Evolutionary conservation across 1,284 basidiomycete species (phyloP).

Genomic region (Thelephora terrestris): DNA sequence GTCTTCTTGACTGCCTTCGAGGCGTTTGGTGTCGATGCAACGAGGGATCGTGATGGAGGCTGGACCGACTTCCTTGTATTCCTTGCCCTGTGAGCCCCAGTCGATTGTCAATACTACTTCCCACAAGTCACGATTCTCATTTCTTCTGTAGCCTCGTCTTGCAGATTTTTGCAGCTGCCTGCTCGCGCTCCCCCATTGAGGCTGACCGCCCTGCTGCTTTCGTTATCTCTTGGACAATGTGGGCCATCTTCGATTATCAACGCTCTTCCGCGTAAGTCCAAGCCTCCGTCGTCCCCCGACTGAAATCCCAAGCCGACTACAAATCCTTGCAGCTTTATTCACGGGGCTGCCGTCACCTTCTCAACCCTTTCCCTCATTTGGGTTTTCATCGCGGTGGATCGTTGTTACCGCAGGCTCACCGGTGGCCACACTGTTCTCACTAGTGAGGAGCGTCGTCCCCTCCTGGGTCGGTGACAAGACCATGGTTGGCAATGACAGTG

Average conservation of each 20-base stretch:
- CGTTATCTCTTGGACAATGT: conserved; percentile 76
- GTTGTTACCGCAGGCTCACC: conserved; percentile 33
- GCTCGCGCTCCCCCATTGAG: conserved; percentile 82
- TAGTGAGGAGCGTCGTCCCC: conserved; percentile 82
- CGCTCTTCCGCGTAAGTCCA: conserved; percentile 21
- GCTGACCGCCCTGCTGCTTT: conserved; percentile 87
- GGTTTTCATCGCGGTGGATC: conserved; percentile 65
- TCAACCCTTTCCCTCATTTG: conserved; percentile 79
- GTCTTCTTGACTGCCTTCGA: conserved; percentile 85
- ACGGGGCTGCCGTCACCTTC: conserved; percentile 84
- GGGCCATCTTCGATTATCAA: conserved; percentile 77
- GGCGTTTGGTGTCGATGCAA: conserved; percentile 79
- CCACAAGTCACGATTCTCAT: background rate
- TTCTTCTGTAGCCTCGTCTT: conserved; percentile 71
- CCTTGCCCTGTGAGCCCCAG: conserved; percentile 55
- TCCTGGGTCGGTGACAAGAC: conserved; percentile 40
- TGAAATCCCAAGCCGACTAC: background rate
- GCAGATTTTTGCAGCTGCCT: conserved; percentile 83
- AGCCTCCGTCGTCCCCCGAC: background rate
- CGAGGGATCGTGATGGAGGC: conserved; percentile 57
- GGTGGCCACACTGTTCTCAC: conserved; percentile 46
- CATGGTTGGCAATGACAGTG: too few species aligned
- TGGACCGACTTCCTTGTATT: conserved; percentile 95
- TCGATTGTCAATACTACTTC: background rate
- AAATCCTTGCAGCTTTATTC: conserved; percentile 48